Conservation (phyloP, 345 rosid genomes). For the Heritiera littoralis region DNA sequence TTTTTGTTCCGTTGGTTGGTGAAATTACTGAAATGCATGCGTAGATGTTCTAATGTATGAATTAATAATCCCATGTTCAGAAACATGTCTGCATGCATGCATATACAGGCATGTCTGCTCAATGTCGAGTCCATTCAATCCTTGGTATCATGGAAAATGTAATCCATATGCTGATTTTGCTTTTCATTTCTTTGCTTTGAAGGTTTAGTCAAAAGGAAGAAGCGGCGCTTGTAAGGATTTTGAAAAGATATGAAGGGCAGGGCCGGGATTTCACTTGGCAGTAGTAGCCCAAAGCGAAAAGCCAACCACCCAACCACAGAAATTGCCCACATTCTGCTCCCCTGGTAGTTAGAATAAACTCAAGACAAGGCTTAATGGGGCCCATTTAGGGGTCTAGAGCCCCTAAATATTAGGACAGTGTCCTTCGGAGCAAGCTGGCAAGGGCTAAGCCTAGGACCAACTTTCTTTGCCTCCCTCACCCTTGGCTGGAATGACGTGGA, state of each 20-base stretch:
- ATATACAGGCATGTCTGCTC: neutral
- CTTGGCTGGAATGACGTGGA: slow-evolving; percentile 48
- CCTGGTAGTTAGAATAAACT: slow-evolving; percentile 1
- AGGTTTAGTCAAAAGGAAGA: neutral
- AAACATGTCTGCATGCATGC: slow-evolving; percentile 3
- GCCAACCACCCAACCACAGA: slow-evolving; percentile 52
- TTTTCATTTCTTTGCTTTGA: neutral
- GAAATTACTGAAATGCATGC: neutral
- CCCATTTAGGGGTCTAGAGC: slow-evolving; percentile 29
- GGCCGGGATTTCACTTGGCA: slow-evolving; percentile 8
- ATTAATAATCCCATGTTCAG: neutral
- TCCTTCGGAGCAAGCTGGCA: slow-evolving; percentile 38
- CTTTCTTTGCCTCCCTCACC: slow-evolving; percentile 35
- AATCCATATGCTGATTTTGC: too few species aligned
- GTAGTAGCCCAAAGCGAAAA: slow-evolving; percentile 15
- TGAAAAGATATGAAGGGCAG: slow-evolving; percentile 18
- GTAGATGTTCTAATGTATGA: neutral
- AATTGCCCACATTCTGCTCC: slow-evolving; percentile 23
- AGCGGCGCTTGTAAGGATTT: slow-evolving; percentile 24
- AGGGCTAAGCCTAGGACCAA: slow-evolving; percentile 31
- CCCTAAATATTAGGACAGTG: slow-evolving; percentile 52
- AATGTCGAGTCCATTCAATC: too few species aligned
- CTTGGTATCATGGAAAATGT: too few species aligned
- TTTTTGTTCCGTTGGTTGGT: neutral
- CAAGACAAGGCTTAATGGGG: slow-evolving; percentile 27